Percentiles rank a stretch among this genome's conserved stretches.
phyloP scores from a whole-genome alignment of 106 monocot species.

The Dendrobium catenatum region DNA sequence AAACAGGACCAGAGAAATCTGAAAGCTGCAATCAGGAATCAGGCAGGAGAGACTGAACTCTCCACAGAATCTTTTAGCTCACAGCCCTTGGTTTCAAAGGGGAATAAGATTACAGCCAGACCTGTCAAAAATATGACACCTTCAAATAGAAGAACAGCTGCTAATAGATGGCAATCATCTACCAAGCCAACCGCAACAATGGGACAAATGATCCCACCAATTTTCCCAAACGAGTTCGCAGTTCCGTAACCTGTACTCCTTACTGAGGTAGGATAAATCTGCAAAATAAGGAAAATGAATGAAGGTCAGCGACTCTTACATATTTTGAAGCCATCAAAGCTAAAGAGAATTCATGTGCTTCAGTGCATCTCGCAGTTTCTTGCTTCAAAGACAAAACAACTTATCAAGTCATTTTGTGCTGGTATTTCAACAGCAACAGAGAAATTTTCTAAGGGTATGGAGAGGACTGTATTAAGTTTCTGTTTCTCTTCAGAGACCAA shows the following conservation, averaged over 20 bases:
- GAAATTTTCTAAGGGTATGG: too few relatives aligned
- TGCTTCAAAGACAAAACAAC: too few relatives aligned
- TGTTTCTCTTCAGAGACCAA: too few relatives aligned
- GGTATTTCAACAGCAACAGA: too few relatives aligned
- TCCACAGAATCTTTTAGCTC: constrained; percentile 3
- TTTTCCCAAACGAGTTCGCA: not conserved
- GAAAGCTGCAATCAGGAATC: not conserved
- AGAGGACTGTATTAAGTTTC: too few relatives aligned
- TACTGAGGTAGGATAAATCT: constrained; percentile 9
- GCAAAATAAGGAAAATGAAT: not conserved
- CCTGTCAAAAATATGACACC: not conserved
- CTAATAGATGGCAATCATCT: not conserved
- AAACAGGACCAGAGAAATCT: not conserved
- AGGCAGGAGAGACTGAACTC: not conserved
- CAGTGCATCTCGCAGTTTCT: not conserved
- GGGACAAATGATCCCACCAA: constrained; percentile 8
- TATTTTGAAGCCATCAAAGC: not conserved
- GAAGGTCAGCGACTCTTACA: not conserved
- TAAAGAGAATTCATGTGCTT: not conserved
- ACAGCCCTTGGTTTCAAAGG: constrained; percentile 4
- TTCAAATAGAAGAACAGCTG: constrained; percentile 5
- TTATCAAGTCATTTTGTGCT: too few relatives aligned
- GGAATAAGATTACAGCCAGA: constrained; percentile 6
- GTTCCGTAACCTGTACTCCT: constrained; percentile 13
- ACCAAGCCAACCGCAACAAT: constrained; percentile 3